Conservation (phyloP, 2,329 filamentous ascomycete species). For the Diaporthe sp. region DNA sequence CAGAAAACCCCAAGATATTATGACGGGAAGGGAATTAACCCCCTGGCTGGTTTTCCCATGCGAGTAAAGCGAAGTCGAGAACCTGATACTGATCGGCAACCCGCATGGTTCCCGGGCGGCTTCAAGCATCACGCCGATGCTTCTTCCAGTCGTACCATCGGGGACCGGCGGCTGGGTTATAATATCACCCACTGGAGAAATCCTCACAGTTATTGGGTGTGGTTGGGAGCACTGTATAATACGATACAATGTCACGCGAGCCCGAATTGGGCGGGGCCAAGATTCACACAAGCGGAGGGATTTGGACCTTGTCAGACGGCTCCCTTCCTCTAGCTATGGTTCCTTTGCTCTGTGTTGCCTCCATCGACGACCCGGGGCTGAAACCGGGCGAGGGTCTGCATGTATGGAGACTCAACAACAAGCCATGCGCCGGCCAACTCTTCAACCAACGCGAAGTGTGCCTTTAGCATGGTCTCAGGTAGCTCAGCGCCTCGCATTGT, state of each 20-base stretch:
- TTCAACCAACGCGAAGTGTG: background rate
- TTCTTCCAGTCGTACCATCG: slow-evolving; percentile 25
- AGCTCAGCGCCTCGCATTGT: background rate
- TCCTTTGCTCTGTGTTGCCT: background rate
- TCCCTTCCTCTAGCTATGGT: background rate
- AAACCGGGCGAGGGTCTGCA: background rate
- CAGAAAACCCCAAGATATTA: slow-evolving; percentile 13
- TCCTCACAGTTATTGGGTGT: background rate
- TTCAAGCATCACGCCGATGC: slow-evolving; percentile 25
- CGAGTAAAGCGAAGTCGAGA: slow-evolving; percentile 18
- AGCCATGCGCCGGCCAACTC: background rate
- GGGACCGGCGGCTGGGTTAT: slow-evolving; percentile 18
- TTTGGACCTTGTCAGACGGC: slow-evolving; percentile 1
- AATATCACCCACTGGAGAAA: slow-evolving; percentile 24
- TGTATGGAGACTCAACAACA: background rate
- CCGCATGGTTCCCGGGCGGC: slow-evolving; percentile 30
- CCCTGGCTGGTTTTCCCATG: slow-evolving; percentile 22
- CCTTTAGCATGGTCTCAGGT: background rate
- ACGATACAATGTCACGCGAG: slow-evolving; percentile 9
- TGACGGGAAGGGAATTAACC: slow-evolving; percentile 13
- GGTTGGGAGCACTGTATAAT: slow-evolving; percentile 25
- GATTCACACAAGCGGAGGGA: slow-evolving; percentile 16
- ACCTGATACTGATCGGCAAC: slow-evolving; percentile 33
- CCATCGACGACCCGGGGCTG: background rate
- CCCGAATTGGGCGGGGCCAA: slow-evolving; percentile 2